Base-by-base conservation (phyloP, 495 filamentous ascomycete species). In the Neurospora africana region DNA sequence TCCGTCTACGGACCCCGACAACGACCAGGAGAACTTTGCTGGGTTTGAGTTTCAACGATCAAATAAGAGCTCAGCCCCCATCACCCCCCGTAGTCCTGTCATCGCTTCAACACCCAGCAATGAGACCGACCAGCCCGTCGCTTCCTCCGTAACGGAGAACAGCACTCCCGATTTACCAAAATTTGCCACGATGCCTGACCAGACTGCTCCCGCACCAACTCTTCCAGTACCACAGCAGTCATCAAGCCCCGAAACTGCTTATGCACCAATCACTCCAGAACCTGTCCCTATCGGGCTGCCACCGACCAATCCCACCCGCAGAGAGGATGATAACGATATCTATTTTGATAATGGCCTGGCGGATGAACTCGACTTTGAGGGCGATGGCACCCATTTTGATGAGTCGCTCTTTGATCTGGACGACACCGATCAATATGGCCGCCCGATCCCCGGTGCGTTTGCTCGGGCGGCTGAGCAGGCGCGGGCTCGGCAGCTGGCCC, bases 271-370 rank as follows among this genome's bases (percentile, higher is more conserved):
- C 7, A 68, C 70, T 70, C 73, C 74, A 44, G 77, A 69, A 43
- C 71, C 72, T 33, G 69, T 71, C 36, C 71, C 81, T 40, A 74
- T 81, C 21, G 83, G 41, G 15, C 5, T 40, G 3, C 69, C 71
- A 21, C 36, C 39, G 13, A 4, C 53, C 53, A 33, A 61, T 5
- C 53, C 53, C 3, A 33, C 15, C 15, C 53, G 44, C 38, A 19
- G 17, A 13, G 44, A 71, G 11, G 30, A 88, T 37, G 87, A 89
- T 38, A 92, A 95, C 75, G 92, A 95, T 72, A 79, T 95, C 53
- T 95, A 95, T 76, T 95, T 92, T 73, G 90, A 94, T 71, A 91
- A 93, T 74, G 93, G 92, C 3, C 83, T 93, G 61, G 81, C 81
- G 2, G 81, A 84, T 75, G 89, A 87, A 71, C 72, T 81, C 3